These are phyloP conservation scores for Exophiala spinifera DNA, from an alignment of 2,329 filamentous ascomycete genomes.

Conservation along the genomic window DNA sequence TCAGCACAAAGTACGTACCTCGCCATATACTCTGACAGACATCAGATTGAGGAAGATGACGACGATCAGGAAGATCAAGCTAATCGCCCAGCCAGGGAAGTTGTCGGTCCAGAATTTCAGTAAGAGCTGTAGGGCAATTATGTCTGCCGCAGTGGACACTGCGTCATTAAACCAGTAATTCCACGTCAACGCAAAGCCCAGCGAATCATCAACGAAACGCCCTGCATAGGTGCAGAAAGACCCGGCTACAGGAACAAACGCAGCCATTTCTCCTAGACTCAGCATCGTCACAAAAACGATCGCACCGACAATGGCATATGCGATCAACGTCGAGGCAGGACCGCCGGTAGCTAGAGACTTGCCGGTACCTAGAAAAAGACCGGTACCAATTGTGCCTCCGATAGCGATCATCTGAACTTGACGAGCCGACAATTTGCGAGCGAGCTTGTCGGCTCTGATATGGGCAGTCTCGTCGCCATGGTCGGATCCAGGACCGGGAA, in stretches of 20 bases:
- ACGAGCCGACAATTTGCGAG: constrained; percentile 55
- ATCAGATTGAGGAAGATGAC: constrained; percentile 48
- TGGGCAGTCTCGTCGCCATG: background rate
- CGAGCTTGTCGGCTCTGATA: constrained; percentile 47
- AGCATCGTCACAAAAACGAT: constrained; percentile 93
- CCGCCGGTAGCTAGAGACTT: constrained; percentile 62
- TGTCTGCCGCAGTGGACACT: constrained; percentile 57
- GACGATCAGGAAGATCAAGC: constrained; percentile 47
- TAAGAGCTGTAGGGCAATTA: constrained; percentile 58
- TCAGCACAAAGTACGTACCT: constrained; percentile 30
- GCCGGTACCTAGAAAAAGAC: constrained; percentile 82
- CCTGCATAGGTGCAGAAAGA: constrained; percentile 90
- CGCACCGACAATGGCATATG: constrained; percentile 71
- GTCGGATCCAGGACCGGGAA: background rate
- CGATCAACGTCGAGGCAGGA: constrained; percentile 73
- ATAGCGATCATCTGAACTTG: constrained; percentile 63
- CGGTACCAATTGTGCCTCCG: constrained; percentile 85
- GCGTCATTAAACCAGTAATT: constrained; percentile 70
- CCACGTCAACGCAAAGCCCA: constrained; percentile 45
- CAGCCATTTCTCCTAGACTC: constrained; percentile 84
- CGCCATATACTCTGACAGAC: constrained; percentile 53
- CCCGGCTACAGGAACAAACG: constrained; percentile 85
- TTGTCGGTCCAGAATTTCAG: constrained; percentile 61
- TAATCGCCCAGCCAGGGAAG: constrained; percentile 62
- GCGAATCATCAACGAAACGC: constrained; percentile 79